phyloP scores from a whole-genome alignment of 2,329 filamentous ascomycete genomes.

The Clonostachys rhizophaga region DNA sequence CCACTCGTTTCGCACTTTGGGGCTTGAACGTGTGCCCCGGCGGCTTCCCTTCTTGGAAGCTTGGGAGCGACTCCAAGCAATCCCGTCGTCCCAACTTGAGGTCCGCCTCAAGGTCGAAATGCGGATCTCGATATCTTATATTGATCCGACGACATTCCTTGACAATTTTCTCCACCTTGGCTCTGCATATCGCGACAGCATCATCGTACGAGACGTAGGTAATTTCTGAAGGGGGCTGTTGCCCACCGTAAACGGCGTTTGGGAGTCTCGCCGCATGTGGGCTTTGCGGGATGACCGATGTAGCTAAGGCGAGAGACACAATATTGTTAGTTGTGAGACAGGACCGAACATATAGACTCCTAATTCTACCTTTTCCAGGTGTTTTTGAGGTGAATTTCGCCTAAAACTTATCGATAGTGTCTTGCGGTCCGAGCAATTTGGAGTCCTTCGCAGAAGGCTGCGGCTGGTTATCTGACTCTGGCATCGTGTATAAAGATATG shows the following conservation, averaged over 20 bases:
- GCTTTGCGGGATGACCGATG: conserved; percentile 66
- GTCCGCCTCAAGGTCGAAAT: conserved; percentile 81
- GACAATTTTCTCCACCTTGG: conserved; percentile 58
- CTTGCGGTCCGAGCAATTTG: conserved; percentile 59
- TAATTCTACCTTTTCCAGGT: conserved; percentile 58
- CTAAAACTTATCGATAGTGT: conserved; percentile 70
- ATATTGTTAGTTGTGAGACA: conserved; percentile 3
- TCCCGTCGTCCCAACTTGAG: conserved; percentile 54
- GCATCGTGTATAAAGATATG: too few relatives aligned
- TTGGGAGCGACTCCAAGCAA: conserved; percentile 39
- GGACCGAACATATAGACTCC: neutral
- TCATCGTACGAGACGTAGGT: conserved; percentile 68
- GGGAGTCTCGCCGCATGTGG: conserved; percentile 57
- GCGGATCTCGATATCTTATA: conserved; percentile 80
- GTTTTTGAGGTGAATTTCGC: conserved; percentile 63
- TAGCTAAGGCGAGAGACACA: conserved; percentile 34
- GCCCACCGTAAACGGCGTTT: conserved; percentile 15
- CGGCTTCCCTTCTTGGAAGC: conserved; percentile 1
- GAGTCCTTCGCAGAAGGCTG: neutral
- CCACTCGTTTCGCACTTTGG: conserved; percentile 61
- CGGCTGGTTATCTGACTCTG: neutral
- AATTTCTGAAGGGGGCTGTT: conserved; percentile 43
- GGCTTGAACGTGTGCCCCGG: conserved; percentile 30
- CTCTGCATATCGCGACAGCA: conserved; percentile 63
- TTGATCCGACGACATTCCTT: conserved; percentile 70